Percentiles rank a stretch among this genome's conserved stretches.
Evolutionary conservation across 1,284 basidiomycete genomes (phyloP).

Genomic region (Puccinia polysora): DNA sequence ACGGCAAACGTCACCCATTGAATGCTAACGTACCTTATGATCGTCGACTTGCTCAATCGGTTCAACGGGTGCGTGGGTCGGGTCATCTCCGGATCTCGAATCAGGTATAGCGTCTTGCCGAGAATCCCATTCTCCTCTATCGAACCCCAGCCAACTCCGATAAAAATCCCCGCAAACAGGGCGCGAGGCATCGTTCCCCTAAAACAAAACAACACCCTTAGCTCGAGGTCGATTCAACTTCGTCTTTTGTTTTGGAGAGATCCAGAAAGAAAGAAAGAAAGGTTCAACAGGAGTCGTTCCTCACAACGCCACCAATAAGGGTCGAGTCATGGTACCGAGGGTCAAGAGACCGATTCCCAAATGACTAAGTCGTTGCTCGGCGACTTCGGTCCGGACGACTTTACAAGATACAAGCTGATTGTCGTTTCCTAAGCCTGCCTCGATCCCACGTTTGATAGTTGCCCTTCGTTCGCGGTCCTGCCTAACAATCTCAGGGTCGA

Average conservation of each 20-base stretch:
- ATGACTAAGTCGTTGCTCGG: conserved; percentile 51
- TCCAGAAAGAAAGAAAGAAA: conserved; percentile 45
- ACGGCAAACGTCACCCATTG: conserved; percentile 82
- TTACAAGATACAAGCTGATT: conserved; percentile 41
- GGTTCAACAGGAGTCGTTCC: conserved; percentile 6
- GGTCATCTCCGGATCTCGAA: conserved; percentile 67
- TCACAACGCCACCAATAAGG: conserved; percentile 51
- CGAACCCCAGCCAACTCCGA: conserved; percentile 57
- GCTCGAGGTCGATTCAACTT: background rate
- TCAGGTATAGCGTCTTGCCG: conserved; percentile 71
- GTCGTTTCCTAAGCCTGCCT: conserved; percentile 4
- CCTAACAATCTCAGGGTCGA: conserved; percentile 55
- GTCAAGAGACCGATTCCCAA: conserved; percentile 52
- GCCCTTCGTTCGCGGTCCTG: conserved; percentile 53
- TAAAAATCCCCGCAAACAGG: conserved; percentile 52
- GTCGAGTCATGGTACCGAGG: conserved; percentile 52
- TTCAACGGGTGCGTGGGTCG: conserved; percentile 66
- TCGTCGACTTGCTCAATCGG: conserved; percentile 67
- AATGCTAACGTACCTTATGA: conserved; percentile 71
- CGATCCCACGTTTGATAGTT: background rate
- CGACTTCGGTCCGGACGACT: conserved; percentile 49
- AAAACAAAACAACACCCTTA: conserved; percentile 9
- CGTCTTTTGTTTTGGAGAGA: too few species aligned
- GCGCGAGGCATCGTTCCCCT: conserved; percentile 46
- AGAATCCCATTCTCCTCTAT: conserved; percentile 80